These are phyloP conservation scores for Mytilinidion resinicola DNA, from an alignment of 495 filamentous ascomycete species.

Conservation along the genomic window DNA sequence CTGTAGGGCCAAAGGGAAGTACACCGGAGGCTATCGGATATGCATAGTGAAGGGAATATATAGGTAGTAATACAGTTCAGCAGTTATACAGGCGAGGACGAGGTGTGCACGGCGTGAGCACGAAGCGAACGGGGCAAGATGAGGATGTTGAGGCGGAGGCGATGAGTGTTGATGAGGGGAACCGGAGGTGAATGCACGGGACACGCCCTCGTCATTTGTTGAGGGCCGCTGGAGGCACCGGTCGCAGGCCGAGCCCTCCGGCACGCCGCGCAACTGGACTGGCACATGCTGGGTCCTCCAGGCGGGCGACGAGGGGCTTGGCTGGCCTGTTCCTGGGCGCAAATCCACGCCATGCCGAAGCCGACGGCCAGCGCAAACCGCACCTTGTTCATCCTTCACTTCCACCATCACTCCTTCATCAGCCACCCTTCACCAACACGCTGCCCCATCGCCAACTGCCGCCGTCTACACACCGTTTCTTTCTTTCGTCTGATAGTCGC, in stretches of 20 bases:
- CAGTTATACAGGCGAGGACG: background rate
- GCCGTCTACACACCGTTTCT: background rate
- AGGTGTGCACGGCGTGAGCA: background rate
- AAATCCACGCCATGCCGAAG: background rate
- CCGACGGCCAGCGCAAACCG: no score
- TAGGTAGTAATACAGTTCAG: background rate
- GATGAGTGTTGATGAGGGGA: no score
- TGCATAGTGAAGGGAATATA: slow-evolving; percentile 11
- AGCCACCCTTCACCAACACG: background rate
- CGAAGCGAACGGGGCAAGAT: background rate
- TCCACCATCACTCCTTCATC: background rate
- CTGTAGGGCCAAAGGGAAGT: slow-evolving; percentile 14
- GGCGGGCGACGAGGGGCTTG: no score
- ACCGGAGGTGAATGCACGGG: no score
- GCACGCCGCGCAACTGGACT: no score
- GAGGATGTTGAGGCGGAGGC: no score
- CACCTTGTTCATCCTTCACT: no score
- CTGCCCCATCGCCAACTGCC: background rate
- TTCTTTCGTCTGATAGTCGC: slow-evolving; percentile 8
- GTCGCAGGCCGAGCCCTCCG: no score
- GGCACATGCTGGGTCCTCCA: no score
- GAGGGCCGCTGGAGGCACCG: no score
- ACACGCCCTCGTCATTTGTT: no score
- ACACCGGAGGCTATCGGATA: slow-evolving; percentile 10
- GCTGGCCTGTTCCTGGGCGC: background rate